Conservation (phyloP, 2,329 filamentous ascomycete genomes). For the Celoporthe dispersa region DNA sequence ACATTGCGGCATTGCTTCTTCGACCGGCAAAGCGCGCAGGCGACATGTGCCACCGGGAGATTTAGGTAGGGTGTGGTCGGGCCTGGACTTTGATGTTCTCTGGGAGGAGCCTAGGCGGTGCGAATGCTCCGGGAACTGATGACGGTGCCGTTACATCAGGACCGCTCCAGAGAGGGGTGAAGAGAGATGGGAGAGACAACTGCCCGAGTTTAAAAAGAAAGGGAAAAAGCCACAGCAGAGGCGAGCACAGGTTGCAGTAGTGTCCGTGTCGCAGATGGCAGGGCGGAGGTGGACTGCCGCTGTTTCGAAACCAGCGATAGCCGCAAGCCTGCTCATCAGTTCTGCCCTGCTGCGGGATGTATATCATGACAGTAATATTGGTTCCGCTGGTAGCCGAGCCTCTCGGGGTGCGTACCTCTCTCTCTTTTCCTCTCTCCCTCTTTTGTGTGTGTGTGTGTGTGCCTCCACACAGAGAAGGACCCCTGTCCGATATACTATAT, state of each 20-base stretch:
- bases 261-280: conserved; percentile 25
- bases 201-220: too few relatives aligned
- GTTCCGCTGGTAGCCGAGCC: background rate
- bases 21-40: background rate
- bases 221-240: background rate
- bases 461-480: too few relatives aligned
- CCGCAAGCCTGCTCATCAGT: conserved; percentile 8
- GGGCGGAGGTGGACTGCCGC: conserved; percentile 12
- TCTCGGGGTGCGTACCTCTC: background rate
- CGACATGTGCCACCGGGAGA: background rate
- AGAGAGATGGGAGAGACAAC: background rate
- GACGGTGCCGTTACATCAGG: conserved; percentile 16
- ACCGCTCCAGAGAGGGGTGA: background rate
- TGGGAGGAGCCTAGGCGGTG: background rate
- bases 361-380: background rate
- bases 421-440: too few relatives aligned
- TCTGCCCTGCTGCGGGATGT: background rate
- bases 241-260: conserved; percentile 19
- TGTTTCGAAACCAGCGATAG: conserved; percentile 20
- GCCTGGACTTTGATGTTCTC: background rate
- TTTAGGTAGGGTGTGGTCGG: conserved; percentile 1
- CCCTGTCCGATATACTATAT: too few relatives aligned
- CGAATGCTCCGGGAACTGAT: conserved; percentile 19
- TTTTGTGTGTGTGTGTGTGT: too few relatives aligned
- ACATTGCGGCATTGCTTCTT: conserved; percentile 7